phyloP scores from a whole-genome alignment of 2,329 filamentous ascomycete species.

The Penicillium concentricum region DNA sequence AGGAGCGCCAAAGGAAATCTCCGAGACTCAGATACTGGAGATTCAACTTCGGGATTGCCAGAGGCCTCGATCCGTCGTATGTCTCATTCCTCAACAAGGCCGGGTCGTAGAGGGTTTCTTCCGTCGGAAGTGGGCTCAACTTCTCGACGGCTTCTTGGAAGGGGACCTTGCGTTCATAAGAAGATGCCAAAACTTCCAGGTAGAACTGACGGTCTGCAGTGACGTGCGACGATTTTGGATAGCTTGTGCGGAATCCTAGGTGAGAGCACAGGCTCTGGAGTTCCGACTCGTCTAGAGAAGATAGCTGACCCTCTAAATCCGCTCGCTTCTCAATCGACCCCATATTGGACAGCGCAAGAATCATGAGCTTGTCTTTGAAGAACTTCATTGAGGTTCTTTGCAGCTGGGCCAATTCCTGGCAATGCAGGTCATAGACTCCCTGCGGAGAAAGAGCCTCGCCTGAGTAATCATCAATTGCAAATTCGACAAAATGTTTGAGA shows the following conservation, averaged over 20 bases:
- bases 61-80: slow-evolving; percentile 81
- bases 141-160: slow-evolving; percentile 77
- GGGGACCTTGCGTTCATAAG: slow-evolving; percentile 73
- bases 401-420: slow-evolving; percentile 70
- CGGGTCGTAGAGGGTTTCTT: slow-evolving; percentile 73
- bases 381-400: slow-evolving; percentile 76
- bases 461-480: slow-evolving; percentile 88
- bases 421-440: slow-evolving; percentile 78
- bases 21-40: slow-evolving; percentile 92
- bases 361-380: slow-evolving; percentile 87
- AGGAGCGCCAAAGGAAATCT: slow-evolving; percentile 94
- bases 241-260: slow-evolving; percentile 77
- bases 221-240: slow-evolving; percentile 70
- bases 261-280: slow-evolving; percentile 65
- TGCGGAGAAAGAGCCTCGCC: slow-evolving; percentile 70
- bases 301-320: slow-evolving; percentile 75
- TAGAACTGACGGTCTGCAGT: slow-evolving; percentile 54
- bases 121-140: slow-evolving; percentile 79
- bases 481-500: slow-evolving; percentile 83
- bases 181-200: slow-evolving; percentile 68
- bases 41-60: slow-evolving; percentile 92
- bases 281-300: slow-evolving; percentile 71
- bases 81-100: slow-evolving; percentile 76
- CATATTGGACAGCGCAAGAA: slow-evolving; percentile 89
- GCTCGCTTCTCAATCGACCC: slow-evolving; percentile 77